Conservation (phyloP, 192 early-diverging fungal species). For the Coemansia sp. region DNA sequence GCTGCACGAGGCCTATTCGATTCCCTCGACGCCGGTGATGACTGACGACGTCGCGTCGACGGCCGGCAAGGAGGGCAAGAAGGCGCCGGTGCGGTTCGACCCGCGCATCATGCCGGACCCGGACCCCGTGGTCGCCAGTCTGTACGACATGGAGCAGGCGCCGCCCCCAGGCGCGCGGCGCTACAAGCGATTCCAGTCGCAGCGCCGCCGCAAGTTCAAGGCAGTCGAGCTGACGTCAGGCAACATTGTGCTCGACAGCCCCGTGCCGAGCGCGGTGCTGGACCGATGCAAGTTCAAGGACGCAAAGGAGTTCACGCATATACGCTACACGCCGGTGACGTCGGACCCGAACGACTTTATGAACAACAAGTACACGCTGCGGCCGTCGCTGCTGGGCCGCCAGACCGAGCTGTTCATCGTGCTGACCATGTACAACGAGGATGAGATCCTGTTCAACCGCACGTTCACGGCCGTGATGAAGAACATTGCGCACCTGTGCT, state of each 20-base stretch:
- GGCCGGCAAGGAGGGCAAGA: constrained; percentile 4
- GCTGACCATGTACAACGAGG: constrained; percentile 92
- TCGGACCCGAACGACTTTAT: constrained; percentile 83
- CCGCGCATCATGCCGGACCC: constrained; percentile 47
- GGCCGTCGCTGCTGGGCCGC: constrained; percentile 67
- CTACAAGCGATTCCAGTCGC: constrained; percentile 48
- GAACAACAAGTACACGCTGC: constrained; percentile 68
- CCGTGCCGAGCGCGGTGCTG: constrained; percentile 60
- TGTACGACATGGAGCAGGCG: constrained; percentile 43
- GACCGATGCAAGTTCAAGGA: constrained; percentile 48
- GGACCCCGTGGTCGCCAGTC: constrained; percentile 29
- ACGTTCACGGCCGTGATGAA: constrained; percentile 84
- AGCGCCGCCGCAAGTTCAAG: constrained; percentile 46
- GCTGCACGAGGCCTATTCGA: constrained; percentile 41
- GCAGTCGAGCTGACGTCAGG: constrained; percentile 64
- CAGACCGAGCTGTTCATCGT: constrained; percentile 89
- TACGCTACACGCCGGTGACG: constrained; percentile 92
- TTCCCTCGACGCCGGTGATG: constrained; percentile 33
- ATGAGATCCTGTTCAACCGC: constrained; percentile 83
- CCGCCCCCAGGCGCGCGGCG: constrained; percentile 47
- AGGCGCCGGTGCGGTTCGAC: constrained; percentile 24
- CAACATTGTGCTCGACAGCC: constrained; percentile 71
- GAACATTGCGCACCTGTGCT: constrained; percentile 87
- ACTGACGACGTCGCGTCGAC: constrained; percentile 16
- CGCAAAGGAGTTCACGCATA: constrained; percentile 81